Conservation (phyloP, 106 monocot genomes). For the Iris macrosiphon region DNA sequence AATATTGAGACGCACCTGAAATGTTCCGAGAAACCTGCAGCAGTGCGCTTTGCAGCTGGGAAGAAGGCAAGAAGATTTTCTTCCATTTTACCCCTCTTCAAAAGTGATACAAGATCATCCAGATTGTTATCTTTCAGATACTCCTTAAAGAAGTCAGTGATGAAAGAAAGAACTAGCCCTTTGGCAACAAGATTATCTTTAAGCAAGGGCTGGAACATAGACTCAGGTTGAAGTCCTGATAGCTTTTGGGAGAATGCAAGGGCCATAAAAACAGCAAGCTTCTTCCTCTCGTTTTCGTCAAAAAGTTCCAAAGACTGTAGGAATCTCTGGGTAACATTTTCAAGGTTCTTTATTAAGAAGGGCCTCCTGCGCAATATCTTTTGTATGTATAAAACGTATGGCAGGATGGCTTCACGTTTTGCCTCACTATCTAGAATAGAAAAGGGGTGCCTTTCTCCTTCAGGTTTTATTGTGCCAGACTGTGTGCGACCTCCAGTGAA, state of each 20-base stretch:
- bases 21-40: slow-evolving; percentile 64
- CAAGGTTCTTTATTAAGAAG: no score
- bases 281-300: no score
- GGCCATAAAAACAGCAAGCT: slow-evolving; percentile 72
- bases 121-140: slow-evolving; percentile 62
- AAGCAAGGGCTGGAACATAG: slow-evolving; percentile 80
- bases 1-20: slow-evolving; percentile 44
- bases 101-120: slow-evolving; percentile 64
- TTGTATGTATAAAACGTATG: slow-evolving; percentile 78
- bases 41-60: slow-evolving; percentile 50
- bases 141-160: slow-evolving; percentile 71
- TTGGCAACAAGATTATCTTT: slow-evolving; percentile 81
- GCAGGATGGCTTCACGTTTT: slow-evolving; percentile 71
- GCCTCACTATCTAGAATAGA: slow-evolving; percentile 71
- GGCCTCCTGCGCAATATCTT: slow-evolving; percentile 74
- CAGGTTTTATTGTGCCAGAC: slow-evolving; percentile 81
- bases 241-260: slow-evolving; percentile 84
- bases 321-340: no score
- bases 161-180: slow-evolving; percentile 70
- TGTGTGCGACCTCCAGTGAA: no score
- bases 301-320: no score
- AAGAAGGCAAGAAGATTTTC: slow-evolving; percentile 72
- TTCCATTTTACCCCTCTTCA: slow-evolving; percentile 72
- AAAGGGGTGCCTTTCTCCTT: slow-evolving; percentile 60
- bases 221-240: slow-evolving; percentile 68